Percentiles rank a stretch among this genome's conserved stretches.
Evolutionary conservation across 257 asterid genomes (phyloP).

Genomic region (Paulownia fortunei): DNA sequence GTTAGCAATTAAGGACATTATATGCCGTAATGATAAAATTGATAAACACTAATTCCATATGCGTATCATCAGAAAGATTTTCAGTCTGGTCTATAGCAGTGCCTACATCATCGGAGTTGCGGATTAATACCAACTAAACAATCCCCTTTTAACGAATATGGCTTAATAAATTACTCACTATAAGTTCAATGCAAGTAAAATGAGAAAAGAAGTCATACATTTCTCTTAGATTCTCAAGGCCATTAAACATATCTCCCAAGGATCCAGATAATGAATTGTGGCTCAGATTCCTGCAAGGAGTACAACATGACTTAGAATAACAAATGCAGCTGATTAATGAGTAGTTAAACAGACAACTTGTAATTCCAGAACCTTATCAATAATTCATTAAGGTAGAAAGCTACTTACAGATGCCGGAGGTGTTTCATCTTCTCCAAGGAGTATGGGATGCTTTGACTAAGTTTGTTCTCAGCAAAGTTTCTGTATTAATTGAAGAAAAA

Average conservation of each 20-base stretch:
- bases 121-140: too few species aligned
- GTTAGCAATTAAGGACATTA: too few species aligned
- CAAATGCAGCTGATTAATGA: background rate
- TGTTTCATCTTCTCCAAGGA: conserved; percentile 65
- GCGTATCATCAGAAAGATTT: too few species aligned
- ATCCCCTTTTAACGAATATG: background rate
- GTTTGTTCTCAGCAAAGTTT: conserved; percentile 75
- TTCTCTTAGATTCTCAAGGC: conserved; percentile 60
- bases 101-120: too few species aligned
- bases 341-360: background rate
- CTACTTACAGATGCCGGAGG: conserved; percentile 78
- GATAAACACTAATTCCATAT: too few species aligned
- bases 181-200: conserved; percentile 4
- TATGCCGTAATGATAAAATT: too few species aligned
- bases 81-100: too few species aligned
- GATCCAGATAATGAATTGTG: conserved; percentile 74
- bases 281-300: conserved; percentile 76
- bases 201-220: conserved; percentile 53
- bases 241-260: conserved; percentile 72
- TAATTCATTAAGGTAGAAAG: conserved; percentile 19
- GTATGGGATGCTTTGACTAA: conserved; percentile 68
- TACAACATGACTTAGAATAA: conserved; percentile 18
- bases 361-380: background rate
- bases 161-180: background rate
- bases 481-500: conserved; percentile 46